Evolutionary conservation across 1,284 basidiomycete species (phyloP), one percentile per base, ranked within the genome.

Genomic region (Takashimella koratensis): DNA sequence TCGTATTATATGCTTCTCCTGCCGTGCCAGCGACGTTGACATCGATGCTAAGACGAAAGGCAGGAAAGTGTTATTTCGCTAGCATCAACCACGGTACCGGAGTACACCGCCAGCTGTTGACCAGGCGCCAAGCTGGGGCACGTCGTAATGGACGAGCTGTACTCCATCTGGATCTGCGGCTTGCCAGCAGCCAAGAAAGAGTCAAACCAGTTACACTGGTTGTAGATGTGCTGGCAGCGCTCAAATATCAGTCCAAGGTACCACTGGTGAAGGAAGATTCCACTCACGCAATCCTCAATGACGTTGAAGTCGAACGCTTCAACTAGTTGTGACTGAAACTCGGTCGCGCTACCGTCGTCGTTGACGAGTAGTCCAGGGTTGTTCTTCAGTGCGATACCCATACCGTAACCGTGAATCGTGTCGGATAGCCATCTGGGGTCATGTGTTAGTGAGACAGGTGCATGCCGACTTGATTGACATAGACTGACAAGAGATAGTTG

Each of bases 401-500:
- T 45, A 8, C 55, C 59, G 39, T 59, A 43, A 16, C 50, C 39
- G 30, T 58, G 55, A 4, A 63, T 60, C 4, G 62, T 64, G 6
- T 60, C 46, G 5, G 64, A 59, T 4, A 74, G 59, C 58, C 65
- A 36, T 8, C 30, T n/a, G n/a, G n/a, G n/a, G n/a, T n/a, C n/a
- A n/a, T n/a, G n/a, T n/a, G n/a, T n/a, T n/a, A n/a, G n/a, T n/a
- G n/a, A n/a, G n/a, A n/a, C n/a, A n/a, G n/a, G n/a, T n/a, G n/a
- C n/a, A n/a, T n/a, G n/a, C n/a, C n/a, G n/a, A n/a, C n/a, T n/a
- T n/a, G n/a, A n/a, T n/a, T n/a, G n/a, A n/a, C n/a, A n/a, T n/a
- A n/a, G n/a, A n/a, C n/a, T n/a, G n/a, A 74, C 23, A 60, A 39
- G 26, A 75, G 62, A 45, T 65, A 74, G 43, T 68, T 55, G 54